A percentile compares a stretch with the other conserved stretches of the same genome.
These are phyloP conservation scores for Punctularia strigosozonata DNA, from an alignment of 768 basidiomycete genomes.

Conservation along the genomic window DNA sequence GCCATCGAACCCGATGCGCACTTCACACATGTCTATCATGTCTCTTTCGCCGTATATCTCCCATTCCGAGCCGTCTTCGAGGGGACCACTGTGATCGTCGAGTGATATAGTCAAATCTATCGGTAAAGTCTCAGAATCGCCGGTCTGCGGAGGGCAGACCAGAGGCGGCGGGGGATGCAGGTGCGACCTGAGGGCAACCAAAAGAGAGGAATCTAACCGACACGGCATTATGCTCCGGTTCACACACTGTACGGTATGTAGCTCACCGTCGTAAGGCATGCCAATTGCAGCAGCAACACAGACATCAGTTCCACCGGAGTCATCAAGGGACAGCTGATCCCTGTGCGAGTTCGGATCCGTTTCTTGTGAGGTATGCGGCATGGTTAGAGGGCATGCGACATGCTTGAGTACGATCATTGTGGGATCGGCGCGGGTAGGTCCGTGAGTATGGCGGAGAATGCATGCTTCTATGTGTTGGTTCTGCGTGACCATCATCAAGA, in stretches of 20 bases:
- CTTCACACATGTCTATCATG: constrained; percentile 48
- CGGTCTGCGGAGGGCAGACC: constrained; percentile 16
- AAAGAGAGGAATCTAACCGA: constrained; percentile 36
- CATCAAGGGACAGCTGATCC: no score
- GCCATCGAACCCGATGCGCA: constrained; percentile 39
- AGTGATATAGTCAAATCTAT: constrained; percentile 32
- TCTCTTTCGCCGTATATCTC: constrained; percentile 51
- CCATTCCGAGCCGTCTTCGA: no score
- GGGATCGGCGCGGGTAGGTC: constrained; percentile 28
- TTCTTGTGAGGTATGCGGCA: no score
- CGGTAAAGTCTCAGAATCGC: no score
- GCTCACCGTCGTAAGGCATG: constrained; percentile 44
- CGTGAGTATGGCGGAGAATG: no score
- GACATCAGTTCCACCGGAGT: constrained; percentile 27
- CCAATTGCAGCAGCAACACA: constrained; percentile 53
- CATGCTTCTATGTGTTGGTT: constrained; percentile 43
- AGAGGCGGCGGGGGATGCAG: constrained; percentile 27
- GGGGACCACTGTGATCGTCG: constrained; percentile 17
- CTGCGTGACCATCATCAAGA: constrained; percentile 54
- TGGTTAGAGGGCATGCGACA: no score
- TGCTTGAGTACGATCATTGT: no score
- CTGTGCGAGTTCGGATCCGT: no score
- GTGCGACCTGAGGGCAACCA: constrained; percentile 53
- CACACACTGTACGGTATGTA: not conserved
- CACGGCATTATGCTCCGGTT: constrained; percentile 2